phyloP scores from a whole-genome alignment of 306 rosid species.

The Dryas octopetala region DNA sequence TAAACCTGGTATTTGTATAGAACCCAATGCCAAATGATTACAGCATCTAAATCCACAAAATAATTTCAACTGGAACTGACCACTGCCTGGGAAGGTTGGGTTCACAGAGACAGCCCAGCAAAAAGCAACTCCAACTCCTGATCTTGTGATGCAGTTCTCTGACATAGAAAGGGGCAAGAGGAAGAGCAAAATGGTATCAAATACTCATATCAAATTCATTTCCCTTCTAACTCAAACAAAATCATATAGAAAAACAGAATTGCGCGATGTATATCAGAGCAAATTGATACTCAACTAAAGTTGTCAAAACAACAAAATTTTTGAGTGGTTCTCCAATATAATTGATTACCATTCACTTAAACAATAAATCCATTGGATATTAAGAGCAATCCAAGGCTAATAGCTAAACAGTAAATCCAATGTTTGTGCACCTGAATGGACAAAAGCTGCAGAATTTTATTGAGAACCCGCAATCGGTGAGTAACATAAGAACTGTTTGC shows the following conservation, averaged over 20 bases:
- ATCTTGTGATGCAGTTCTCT: conserved; percentile 76
- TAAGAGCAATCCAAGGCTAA: neutral
- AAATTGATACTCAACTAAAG: neutral
- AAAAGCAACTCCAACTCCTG: conserved; percentile 82
- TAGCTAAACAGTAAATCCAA: neutral
- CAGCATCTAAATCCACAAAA: conserved; percentile 11
- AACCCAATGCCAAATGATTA: neutral
- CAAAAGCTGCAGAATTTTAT: conserved; percentile 74
- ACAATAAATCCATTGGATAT: neutral
- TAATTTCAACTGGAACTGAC: conserved; percentile 26
- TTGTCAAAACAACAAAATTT: neutral
- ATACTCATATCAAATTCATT: neutral
- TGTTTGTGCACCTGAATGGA: conserved; percentile 54
- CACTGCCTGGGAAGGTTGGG: conserved; percentile 18
- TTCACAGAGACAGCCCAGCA: conserved; percentile 75
- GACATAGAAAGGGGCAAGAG: conserved; percentile 15
- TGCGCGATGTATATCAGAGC: neutral
- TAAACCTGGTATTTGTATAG: neutral
- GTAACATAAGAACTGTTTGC: conserved; percentile 56
- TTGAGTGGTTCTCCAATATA: neutral
- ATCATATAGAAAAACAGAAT: neutral
- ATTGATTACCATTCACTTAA: neutral
- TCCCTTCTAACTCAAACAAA: neutral
- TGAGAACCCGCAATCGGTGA: conserved; percentile 79
- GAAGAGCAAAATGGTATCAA: neutral